Base-by-base conservation (phyloP, 306 rosid species). In the Dalbergia oliveri region DNA sequence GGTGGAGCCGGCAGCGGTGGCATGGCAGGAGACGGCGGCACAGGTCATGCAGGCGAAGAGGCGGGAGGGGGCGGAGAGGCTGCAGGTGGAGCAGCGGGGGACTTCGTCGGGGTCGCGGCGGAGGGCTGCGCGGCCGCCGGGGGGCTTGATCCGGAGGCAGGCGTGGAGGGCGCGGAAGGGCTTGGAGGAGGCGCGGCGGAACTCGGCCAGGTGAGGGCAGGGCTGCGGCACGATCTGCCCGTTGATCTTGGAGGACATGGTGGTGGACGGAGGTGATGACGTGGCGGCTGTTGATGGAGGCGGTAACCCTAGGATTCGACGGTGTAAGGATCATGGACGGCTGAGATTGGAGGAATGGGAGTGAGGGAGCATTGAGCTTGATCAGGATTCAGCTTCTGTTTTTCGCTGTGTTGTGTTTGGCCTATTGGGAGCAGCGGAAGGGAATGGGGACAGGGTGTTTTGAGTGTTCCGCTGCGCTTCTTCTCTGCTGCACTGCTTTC, bases 131-230 rank as follows among this genome's bases (percentile, higher is more conserved):
- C 92, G 93, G 56, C 94, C 97, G 10, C 90, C 89, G 45, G 91
- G 92, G 5, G 95, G 93, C 77, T 87, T 91, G 84, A 91, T 83
- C 16, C 97, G 91, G 68, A 94, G 98, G 77, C 98, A 94, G 80
- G 83, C 86, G 73, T 94, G 98, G 19, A 94, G 79, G 1, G 89
- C 84, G 14, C 88, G 93, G 77, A 94, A 92, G 51, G 98, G 91
- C 66, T 89, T 92, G 82, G 97, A 64, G 65, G 97, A 90, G 77
- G 85, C 81, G 34, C 82, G 86, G 51, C 89, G 93, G 89, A 94
- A 91, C 56, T 88, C 94, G 57, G 90, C 87, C 23, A 94, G 84
- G 81, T 94, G 98, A 41, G 97, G 85, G 59, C 98, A 94, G 2
- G 94, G 86, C 4, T 89, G 92, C 12, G 85, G 93, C 0, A 64